Conservation (phyloP, 2,329 filamentous ascomycete species). For the Sarocladium strictum region DNA sequence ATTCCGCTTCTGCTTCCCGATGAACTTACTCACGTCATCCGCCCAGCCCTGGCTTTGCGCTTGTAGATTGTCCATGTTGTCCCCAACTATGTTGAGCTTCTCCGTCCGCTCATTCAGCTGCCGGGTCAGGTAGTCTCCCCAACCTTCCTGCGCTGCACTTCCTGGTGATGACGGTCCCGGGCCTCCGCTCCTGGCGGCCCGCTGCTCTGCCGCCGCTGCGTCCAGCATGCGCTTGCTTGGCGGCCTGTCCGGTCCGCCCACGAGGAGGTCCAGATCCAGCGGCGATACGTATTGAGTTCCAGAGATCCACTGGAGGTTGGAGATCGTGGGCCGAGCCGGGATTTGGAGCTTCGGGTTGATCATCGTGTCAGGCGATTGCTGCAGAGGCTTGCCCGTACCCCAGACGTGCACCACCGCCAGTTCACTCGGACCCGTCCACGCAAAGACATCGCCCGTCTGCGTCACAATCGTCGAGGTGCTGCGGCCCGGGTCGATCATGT, state of each 20-base stretch:
- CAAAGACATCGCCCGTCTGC: conserved; percentile 73
- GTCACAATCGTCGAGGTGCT: conserved; percentile 66
- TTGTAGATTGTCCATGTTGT: conserved; percentile 77
- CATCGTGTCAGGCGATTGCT: conserved; percentile 62
- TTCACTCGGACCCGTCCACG: conserved; percentile 85
- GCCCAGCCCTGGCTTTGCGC: conserved; percentile 79
- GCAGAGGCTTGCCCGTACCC: conserved; percentile 64
- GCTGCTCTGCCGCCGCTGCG: conserved; percentile 69
- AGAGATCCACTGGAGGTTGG: conserved; percentile 92
- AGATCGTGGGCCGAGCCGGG: conserved; percentile 85
- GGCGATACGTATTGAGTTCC: conserved; percentile 89
- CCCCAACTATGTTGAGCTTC: conserved; percentile 73
- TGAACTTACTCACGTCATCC: conserved; percentile 81
- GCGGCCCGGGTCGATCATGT: conserved; percentile 69
- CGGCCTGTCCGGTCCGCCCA: conserved; percentile 82
- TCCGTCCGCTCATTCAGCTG: conserved; percentile 90
- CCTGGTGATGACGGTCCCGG: conserved; percentile 17
- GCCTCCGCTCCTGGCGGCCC: conserved; percentile 40
- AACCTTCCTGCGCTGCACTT: conserved; percentile 48
- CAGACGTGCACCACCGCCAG: conserved; percentile 78
- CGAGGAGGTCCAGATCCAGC: conserved; percentile 80
- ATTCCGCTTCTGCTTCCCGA: conserved; percentile 81
- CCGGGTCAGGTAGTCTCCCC: conserved; percentile 75
- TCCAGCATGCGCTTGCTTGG: conserved; percentile 83
- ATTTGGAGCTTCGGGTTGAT: conserved; percentile 69